Evolutionary conservation across 345 rosid species (phyloP), one percentile per base, ranked within the genome.

Genomic region (Reutealis trisperma): DNA sequence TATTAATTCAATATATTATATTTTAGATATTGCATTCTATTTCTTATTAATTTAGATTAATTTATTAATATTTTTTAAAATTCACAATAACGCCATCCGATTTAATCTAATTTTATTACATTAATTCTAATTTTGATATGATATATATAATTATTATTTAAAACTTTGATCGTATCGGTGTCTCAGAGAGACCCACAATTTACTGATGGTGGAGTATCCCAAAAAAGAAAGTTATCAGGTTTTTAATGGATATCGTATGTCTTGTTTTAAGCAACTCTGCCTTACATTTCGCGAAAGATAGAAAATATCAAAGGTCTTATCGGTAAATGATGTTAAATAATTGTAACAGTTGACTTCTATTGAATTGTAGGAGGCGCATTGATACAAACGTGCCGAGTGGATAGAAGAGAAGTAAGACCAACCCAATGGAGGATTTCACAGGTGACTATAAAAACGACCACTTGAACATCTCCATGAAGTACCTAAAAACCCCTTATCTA

Each of bases 361-460:
- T 70, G 76, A 88, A 81, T 59, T 85, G 84, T 59, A 86, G 86
- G 86, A 87, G 76, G 81, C 87, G 94, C 80, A 94, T 86, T 87
- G 87, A 75, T 49, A 86, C 57, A 41, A 88, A 87, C 71, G 88
- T 90, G 87, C 93, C 91, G 93, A 86, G 77, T 75, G 93, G 73
- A 76, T 93, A 84, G 83, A 92, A 68, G 63, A 86, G 32, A 75
- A 86, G 19, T 81, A 87, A 30, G 79, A 86, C 73, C 73, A 85
- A 61, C 63, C 83, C 68, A 45, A 79, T 85, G 47, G 89, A 86
- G 45, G 87, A 77, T 81, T 85, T 79, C 4, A 88, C 81, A 3
- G 87, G 74, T n/a, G 86, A 75, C 74, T 77, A 87, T 47, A 62
- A 55, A 16, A 86, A 84, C 18, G 88, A 86, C 73, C 81, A 83